Percentiles rank a stretch among this genome's conserved stretches.
Conservation (phyloP, 2,329 filamentous ascomycete genomes). For the Lecanoromycetidae sp. region DNA sequence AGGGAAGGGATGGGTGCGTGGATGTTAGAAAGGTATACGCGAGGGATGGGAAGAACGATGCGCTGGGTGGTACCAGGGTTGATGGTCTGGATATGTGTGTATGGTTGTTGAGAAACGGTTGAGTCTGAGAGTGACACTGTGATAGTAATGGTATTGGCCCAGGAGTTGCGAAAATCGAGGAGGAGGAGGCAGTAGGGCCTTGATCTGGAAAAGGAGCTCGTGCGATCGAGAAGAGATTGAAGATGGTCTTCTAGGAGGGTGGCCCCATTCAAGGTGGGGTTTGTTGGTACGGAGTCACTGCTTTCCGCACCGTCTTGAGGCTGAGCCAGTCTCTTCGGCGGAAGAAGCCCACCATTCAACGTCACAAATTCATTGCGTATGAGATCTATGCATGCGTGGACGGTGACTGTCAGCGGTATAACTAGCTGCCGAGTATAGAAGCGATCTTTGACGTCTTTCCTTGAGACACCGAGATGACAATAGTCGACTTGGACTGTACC, state of each 20-base stretch:
- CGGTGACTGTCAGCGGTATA: slow-evolving; percentile 71
- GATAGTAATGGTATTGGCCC: slow-evolving; percentile 33
- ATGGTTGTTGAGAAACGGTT: slow-evolving; percentile 13
- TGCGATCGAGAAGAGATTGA: slow-evolving; percentile 33
- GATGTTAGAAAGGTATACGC: slow-evolving; percentile 64
- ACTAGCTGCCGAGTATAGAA: slow-evolving; percentile 79
- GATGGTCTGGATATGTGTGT: slow-evolving; percentile 22
- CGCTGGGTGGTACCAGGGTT: slow-evolving; percentile 55
- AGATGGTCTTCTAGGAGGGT: neutral
- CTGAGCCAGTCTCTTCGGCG: neutral
- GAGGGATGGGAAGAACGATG: slow-evolving; percentile 61
- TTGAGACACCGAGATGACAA: slow-evolving; percentile 59
- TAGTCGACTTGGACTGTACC: slow-evolving; percentile 79
- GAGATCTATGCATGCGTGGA: slow-evolving; percentile 81
- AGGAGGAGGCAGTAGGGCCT: slow-evolving; percentile 64
- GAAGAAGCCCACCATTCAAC: slow-evolving; percentile 36
- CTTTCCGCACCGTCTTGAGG: neutral
- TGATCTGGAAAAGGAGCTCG: slow-evolving; percentile 31
- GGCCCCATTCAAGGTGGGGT: neutral
- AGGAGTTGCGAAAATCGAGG: slow-evolving; percentile 77
- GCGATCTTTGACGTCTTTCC: slow-evolving; percentile 54
- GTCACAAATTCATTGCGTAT: slow-evolving; percentile 67
- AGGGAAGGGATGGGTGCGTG: slow-evolving; percentile 67
- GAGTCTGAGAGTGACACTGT: neutral
- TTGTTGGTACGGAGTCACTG: neutral